A percentile compares a stretch with the other conserved stretches of the same genome.
Evolutionary conservation across 2,329 filamentous ascomycete species (phyloP).

Genomic region (Colletotrichum shisoi): DNA sequence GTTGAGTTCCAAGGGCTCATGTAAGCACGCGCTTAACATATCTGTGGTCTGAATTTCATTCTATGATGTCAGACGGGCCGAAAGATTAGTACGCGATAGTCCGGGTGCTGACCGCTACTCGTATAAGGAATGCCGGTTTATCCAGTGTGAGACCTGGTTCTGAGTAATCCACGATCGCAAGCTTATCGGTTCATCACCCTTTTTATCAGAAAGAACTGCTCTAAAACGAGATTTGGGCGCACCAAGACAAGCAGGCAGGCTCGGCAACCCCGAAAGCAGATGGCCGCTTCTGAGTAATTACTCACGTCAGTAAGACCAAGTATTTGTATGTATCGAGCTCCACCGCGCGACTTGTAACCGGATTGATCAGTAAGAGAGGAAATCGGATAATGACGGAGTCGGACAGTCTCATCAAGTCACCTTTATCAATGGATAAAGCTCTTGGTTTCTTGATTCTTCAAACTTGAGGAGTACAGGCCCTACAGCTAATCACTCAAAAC

Average conservation of each 20-base stretch:
- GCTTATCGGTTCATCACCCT: neutral
- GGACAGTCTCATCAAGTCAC: no score
- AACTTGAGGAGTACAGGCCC: neutral
- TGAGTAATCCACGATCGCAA: neutral
- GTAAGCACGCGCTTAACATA: neutral
- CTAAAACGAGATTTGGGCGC: neutral
- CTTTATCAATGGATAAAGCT: no score
- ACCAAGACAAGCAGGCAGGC: neutral
- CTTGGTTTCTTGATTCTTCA: neutral
- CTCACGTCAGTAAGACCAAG: neutral
- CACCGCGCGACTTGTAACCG: neutral
- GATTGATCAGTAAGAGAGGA: no score
- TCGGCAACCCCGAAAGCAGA: neutral
- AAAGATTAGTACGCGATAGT: neutral
- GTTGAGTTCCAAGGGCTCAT: no score
- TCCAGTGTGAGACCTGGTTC: neutral
- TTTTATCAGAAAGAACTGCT: neutral
- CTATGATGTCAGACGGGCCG: neutral
- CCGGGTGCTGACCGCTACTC: neutral
- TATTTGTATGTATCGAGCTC: neutral
- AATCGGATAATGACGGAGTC: no score
- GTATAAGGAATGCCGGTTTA: neutral
- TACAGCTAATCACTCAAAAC: neutral
- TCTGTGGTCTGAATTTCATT: neutral
- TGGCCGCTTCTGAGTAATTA: neutral